Conservation (phyloP, 805 yeast genomes). For the Barnettozyma siamensis region DNA sequence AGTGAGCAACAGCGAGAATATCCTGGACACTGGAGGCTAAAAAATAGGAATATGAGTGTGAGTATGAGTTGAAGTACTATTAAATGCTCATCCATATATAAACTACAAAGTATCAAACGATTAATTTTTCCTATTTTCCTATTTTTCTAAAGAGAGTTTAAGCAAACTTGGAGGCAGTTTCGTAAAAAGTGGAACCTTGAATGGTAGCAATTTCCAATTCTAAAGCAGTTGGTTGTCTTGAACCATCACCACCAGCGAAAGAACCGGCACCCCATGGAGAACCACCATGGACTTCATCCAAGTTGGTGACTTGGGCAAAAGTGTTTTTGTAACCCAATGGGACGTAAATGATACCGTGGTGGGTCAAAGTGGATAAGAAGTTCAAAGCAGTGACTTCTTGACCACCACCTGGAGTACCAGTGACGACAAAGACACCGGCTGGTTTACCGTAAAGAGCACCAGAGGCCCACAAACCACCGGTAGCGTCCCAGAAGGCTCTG, state of each 20-base stretch:
- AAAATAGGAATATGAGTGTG: too few relatives aligned
- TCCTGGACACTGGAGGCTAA: too few relatives aligned
- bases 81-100: too few relatives aligned
- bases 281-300: constrained; percentile 71
- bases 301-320: constrained; percentile 47
- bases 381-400: constrained; percentile 63
- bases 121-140: too few relatives aligned
- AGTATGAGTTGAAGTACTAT: too few relatives aligned
- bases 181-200: constrained; percentile 65
- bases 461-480: constrained; percentile 70
- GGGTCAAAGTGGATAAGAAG: constrained; percentile 53
- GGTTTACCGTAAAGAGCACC: constrained; percentile 69
- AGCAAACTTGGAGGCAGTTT: constrained; percentile 32
- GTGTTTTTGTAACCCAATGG: constrained; percentile 67
- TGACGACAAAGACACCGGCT: constrained; percentile 64
- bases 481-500: constrained; percentile 65
- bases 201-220: constrained; percentile 57
- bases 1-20: too few relatives aligned
- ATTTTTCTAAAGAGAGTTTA: not conserved
- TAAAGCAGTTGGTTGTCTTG: constrained; percentile 56
- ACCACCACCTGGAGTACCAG: constrained; percentile 74
- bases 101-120: too few relatives aligned
- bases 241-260: constrained; percentile 69
- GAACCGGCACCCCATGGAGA: constrained; percentile 88
- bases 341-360: constrained; percentile 71